These are phyloP conservation scores for Fusarium nanum DNA, from an alignment of 2,329 filamentous ascomycete species.

Conservation along the genomic window DNA sequence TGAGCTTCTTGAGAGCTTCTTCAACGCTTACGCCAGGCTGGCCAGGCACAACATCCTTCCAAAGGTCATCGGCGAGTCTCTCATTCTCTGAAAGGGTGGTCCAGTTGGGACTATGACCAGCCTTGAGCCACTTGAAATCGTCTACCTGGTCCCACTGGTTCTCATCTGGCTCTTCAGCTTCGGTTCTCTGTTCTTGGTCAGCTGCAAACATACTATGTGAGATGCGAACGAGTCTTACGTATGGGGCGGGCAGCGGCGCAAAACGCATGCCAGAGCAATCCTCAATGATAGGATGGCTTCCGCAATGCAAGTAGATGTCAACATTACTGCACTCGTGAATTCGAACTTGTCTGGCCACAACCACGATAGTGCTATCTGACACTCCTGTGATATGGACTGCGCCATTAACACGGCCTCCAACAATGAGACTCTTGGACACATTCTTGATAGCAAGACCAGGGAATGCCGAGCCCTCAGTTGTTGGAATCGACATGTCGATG, in stretches of 20 bases:
- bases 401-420: slow-evolving; percentile 82
- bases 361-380: slow-evolving; percentile 77
- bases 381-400: slow-evolving; percentile 86
- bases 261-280: slow-evolving; percentile 84
- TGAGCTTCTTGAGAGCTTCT: slow-evolving; percentile 70
- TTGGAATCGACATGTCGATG: slow-evolving; percentile 81
- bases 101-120: slow-evolving; percentile 90
- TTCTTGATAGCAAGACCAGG: slow-evolving; percentile 75
- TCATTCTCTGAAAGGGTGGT: slow-evolving; percentile 71
- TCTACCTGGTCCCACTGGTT: slow-evolving; percentile 93
- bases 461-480: slow-evolving; percentile 69
- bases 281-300: slow-evolving; percentile 92
- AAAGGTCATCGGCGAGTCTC: slow-evolving; percentile 70
- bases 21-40: slow-evolving; percentile 70
- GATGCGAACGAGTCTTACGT: slow-evolving; percentile 65
- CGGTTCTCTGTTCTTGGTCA: slow-evolving; percentile 37
- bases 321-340: slow-evolving; percentile 89
- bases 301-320: slow-evolving; percentile 84
- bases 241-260: slow-evolving; percentile 75
- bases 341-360: slow-evolving; percentile 86
- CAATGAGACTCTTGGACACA: slow-evolving; percentile 75
- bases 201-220: neutral
- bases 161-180: slow-evolving; percentile 49
- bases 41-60: slow-evolving; percentile 75
- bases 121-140: slow-evolving; percentile 97